These are phyloP conservation scores for Arthrobotrys megalospora DNA, from an alignment of 2,329 filamentous ascomycete genomes.

Conservation along the genomic window DNA sequence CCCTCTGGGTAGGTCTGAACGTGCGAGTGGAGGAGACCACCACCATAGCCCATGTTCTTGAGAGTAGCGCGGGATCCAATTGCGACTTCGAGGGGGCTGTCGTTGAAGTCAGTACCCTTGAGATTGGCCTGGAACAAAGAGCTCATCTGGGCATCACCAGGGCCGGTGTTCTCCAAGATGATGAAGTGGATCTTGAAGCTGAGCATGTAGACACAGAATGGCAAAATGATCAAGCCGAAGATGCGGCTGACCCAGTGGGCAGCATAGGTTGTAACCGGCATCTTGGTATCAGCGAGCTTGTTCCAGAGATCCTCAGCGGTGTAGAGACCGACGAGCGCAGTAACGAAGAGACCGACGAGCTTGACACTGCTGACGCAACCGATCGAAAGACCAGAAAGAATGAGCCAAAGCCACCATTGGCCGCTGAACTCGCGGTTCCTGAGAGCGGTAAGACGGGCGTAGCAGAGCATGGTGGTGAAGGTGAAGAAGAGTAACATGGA, in stretches of 20 bases:
- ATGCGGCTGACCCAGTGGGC: conserved; percentile 86
- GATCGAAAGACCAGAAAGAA: conserved; percentile 93
- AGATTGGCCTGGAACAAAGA: conserved; percentile 99
- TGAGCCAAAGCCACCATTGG: conserved; percentile 95
- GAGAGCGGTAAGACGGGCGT: conserved; percentile 94
- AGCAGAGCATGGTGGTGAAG: conserved; percentile 97
- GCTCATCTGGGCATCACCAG: conserved; percentile 99
- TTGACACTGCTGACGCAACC: conserved; percentile 99
- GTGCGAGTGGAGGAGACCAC: conserved; percentile 95
- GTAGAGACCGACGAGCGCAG: conserved; percentile 93
- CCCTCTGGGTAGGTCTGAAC: conserved; percentile 96
- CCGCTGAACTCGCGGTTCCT: conserved; percentile 87
- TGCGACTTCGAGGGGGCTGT: conserved; percentile 93
- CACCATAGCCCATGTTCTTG: conserved; percentile 99
- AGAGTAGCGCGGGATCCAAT: conserved; percentile 90
- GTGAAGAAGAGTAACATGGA: conserved; percentile 99
- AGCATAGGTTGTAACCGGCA: conserved; percentile 82
- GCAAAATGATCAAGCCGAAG: conserved; percentile 88
- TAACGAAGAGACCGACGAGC: conserved; percentile 96
- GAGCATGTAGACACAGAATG: conserved; percentile 91
- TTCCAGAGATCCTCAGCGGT: conserved; percentile 97
- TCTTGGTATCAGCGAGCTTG: conserved; percentile 94
- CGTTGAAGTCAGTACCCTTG: conserved; percentile 90
- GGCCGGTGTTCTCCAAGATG: conserved; percentile 91
- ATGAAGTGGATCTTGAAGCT: conserved; percentile 96